Evolutionary conservation across 2,329 filamentous ascomycete genomes (phyloP).

Genomic region (Epicoccum sorghinum): DNA sequence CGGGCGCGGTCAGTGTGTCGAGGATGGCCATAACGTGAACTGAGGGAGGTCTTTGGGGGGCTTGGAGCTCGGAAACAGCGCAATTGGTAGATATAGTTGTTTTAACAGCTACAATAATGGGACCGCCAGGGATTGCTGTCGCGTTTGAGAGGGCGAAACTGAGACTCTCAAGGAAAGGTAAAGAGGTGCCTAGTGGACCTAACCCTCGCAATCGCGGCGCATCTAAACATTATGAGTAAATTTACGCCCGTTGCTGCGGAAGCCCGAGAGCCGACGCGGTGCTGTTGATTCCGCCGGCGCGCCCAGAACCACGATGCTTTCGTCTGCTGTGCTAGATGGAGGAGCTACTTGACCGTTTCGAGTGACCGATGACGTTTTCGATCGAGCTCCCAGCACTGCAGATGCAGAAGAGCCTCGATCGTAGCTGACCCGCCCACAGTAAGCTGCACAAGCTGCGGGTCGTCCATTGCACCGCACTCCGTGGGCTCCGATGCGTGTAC

Average conservation of each 20-base stretch:
- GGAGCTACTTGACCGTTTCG: conserved; percentile 42
- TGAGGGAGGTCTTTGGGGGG: neutral
- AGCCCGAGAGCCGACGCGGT: conserved; percentile 22
- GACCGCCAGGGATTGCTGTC: conserved; percentile 5
- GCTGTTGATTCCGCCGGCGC: conserved; percentile 27
- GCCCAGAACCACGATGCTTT: conserved; percentile 33
- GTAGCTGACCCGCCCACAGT: no score
- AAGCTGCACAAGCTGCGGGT: neutral
- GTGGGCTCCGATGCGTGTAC: neutral
- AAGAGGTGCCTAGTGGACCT: neutral
- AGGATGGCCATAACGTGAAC: conserved; percentile 42
- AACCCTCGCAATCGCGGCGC: conserved; percentile 3
- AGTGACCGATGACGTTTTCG: conserved; percentile 45
- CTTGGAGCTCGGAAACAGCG: neutral
- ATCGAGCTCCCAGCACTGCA: conserved; percentile 16
- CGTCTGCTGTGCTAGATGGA: conserved; percentile 40
- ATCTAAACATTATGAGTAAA: conserved; percentile 4
- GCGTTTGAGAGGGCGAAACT: conserved; percentile 9
- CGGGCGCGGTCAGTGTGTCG: conserved; percentile 11
- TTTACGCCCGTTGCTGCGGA: conserved; percentile 5
- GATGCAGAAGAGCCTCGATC: conserved; percentile 1
- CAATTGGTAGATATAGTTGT: neutral
- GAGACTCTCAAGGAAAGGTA: conserved; percentile 7
- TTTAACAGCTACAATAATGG: conserved; percentile 1
- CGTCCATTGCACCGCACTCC: neutral